Evolutionary conservation across 768 basidiomycete genomes (phyloP).

Genomic region (Dioszegia crocea): DNA sequence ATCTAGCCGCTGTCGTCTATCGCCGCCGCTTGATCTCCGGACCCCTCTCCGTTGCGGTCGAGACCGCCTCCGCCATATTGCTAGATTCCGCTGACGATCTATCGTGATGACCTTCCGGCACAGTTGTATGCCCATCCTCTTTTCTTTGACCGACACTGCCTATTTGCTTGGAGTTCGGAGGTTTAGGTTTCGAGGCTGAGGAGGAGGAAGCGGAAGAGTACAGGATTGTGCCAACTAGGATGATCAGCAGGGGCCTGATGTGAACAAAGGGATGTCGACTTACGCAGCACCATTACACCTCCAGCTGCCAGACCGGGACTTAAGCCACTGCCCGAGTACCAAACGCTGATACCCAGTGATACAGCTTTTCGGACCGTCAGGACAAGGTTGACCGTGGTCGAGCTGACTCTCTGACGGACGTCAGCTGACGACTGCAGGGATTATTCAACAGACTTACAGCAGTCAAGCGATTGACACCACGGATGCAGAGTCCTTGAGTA

Average conservation of each 20-base stretch:
- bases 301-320: conserved; percentile 63
- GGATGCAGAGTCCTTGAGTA: conserved; percentile 74
- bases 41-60: too few species aligned
- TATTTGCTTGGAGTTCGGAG: too few species aligned
- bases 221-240: conserved; percentile 1
- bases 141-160: too few species aligned
- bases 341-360: conserved; percentile 73
- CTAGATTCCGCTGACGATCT: too few species aligned
- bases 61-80: too few species aligned
- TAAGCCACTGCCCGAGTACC: conserved; percentile 76
- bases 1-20: too few species aligned
- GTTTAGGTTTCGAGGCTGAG: too few species aligned
- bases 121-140: too few species aligned
- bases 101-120: too few species aligned
- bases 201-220: conserved; percentile 12
- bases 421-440: background rate
- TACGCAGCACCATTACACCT: conserved; percentile 66
- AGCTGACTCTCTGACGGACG: conserved; percentile 62
- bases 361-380: conserved; percentile 76
- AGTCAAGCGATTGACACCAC: conserved; percentile 75
- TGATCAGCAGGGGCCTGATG: too few species aligned
- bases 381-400: conserved; percentile 75
- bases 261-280: too few species aligned
- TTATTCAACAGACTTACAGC: conserved; percentile 56
- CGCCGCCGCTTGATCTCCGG: too few species aligned